phyloP scores from a whole-genome alignment of 495 filamentous ascomycete genomes.

The Neurospora sp. region DNA sequence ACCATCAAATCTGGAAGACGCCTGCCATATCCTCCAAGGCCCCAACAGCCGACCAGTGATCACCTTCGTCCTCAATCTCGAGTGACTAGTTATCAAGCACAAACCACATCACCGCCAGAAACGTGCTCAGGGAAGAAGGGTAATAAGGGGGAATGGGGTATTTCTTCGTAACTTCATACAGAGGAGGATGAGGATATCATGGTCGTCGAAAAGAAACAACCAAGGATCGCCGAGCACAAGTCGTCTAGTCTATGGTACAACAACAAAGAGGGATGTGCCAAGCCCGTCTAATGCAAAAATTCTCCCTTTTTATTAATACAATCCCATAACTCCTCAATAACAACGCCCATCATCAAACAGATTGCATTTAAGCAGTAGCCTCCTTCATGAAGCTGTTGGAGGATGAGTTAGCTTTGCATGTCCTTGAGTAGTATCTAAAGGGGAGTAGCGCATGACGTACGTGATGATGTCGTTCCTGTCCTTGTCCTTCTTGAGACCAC shows the following conservation, averaged over 20 bases:
- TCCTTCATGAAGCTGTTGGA: conserved; percentile 54
- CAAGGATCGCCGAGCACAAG: conserved; percentile 9
- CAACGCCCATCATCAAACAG: not conserved
- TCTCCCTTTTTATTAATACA: conserved; percentile 8
- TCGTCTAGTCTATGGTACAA: conserved; percentile 16
- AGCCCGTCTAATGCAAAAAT: conserved; percentile 16
- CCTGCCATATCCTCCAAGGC: not conserved
- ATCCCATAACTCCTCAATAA: not conserved
- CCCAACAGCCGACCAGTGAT: not conserved
- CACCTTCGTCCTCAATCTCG: not conserved
- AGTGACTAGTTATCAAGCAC: not conserved
- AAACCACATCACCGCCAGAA: not conserved
- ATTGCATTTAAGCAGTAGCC: conserved; percentile 40
- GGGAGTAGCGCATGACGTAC: conserved; percentile 46
- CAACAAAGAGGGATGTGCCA: conserved; percentile 1
- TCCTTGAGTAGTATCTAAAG: conserved; percentile 1
- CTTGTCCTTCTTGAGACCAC: conserved; percentile 99
- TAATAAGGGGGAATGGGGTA: not conserved
- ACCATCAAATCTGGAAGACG: not conserved
- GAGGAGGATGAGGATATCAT: conserved; percentile 1
- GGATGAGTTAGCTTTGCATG: conserved; percentile 3
- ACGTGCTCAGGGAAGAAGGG: not conserved
- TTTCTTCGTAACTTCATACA: not conserved
- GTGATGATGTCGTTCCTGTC: conserved; percentile 99
- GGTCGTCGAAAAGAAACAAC: conserved; percentile 1